A percentile compares a stretch with the other conserved stretches of the same genome.
phyloP scores from a whole-genome alignment of 169 alveolate genomes.

The Neospora caninum region DNA sequence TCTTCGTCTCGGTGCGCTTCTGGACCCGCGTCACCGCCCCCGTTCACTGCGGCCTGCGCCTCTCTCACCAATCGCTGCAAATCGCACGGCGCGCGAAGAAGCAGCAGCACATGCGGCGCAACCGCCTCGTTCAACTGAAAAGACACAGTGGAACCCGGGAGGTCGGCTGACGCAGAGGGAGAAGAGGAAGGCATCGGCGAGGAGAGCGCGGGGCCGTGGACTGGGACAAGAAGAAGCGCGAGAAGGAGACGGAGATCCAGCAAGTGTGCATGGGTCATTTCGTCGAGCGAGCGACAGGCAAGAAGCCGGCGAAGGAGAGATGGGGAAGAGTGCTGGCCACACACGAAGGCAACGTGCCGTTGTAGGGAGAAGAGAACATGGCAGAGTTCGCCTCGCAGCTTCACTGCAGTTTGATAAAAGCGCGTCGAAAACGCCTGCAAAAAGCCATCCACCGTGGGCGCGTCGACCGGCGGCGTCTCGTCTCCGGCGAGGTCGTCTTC shows the following conservation, averaged over 20 bases:
- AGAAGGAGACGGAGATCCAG: not conserved
- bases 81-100: slow-evolving; percentile 52
- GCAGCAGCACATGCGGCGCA: slow-evolving; percentile 30
- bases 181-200: not conserved
- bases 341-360: not conserved
- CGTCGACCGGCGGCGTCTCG: not conserved
- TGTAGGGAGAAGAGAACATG: slow-evolving; percentile 29
- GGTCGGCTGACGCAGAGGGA: not conserved
- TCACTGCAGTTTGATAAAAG: not conserved
- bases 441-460: not conserved
- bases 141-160: not conserved
- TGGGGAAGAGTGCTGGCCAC: not conserved
- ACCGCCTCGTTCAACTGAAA: slow-evolving; percentile 30
- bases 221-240: not conserved
- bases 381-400: slow-evolving; percentile 46
- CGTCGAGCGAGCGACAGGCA: not conserved
- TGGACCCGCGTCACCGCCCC: not conserved
- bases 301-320: slow-evolving; percentile 12
- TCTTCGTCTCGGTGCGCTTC: not conserved
- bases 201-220: not conserved
- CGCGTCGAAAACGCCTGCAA: not conserved
- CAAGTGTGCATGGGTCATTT: not conserved
- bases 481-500: not conserved
- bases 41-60: not conserved
- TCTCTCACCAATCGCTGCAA: slow-evolving; percentile 32